phyloP scores from a whole-genome alignment of 805 yeast species.

The Cyberlindnera euphorbiiphila region DNA sequence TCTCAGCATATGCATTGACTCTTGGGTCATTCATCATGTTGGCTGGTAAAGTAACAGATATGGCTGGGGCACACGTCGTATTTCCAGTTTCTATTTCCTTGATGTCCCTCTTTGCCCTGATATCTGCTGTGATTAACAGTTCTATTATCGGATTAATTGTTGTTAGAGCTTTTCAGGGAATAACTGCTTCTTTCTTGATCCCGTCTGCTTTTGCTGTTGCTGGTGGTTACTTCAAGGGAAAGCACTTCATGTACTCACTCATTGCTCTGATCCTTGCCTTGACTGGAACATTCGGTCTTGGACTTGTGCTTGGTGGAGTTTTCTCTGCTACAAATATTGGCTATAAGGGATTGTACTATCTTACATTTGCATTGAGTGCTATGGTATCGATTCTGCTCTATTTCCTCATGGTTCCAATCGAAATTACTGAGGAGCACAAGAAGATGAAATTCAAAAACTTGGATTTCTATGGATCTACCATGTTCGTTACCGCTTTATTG shows the following conservation, averaged over 20 bases:
- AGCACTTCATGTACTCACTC: conserved; percentile 28
- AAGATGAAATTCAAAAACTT: conserved; percentile 26
- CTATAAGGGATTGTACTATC: conserved; percentile 37
- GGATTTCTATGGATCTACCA: conserved; percentile 33
- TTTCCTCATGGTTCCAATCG: conserved; percentile 29
- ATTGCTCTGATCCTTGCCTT: conserved; percentile 28
- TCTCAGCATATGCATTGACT: conserved; percentile 42
- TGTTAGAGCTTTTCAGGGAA: conserved; percentile 43
- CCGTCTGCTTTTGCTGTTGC: conserved; percentile 37
- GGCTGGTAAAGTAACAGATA: conserved; percentile 40
- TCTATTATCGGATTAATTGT: conserved; percentile 35
- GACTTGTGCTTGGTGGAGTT: conserved; percentile 43
- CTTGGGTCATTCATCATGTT: conserved; percentile 41
- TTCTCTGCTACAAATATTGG: conserved; percentile 36
- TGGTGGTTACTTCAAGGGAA: conserved; percentile 30
- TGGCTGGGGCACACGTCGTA: conserved; percentile 36
- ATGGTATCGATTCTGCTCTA: conserved; percentile 23
- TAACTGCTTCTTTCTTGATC: conserved; percentile 38
- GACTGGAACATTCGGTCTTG: conserved; percentile 36
- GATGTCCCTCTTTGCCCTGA: conserved; percentile 29
- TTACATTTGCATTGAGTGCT: conserved; percentile 33
- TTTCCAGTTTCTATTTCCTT: conserved; percentile 27
- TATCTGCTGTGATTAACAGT: conserved; percentile 35
- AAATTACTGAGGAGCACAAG: conserved; percentile 23
- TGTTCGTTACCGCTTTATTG: conserved; percentile 34